Base-by-base conservation (phyloP, 805 yeast genomes). In the Kluyveromyces aestuarii region DNA sequence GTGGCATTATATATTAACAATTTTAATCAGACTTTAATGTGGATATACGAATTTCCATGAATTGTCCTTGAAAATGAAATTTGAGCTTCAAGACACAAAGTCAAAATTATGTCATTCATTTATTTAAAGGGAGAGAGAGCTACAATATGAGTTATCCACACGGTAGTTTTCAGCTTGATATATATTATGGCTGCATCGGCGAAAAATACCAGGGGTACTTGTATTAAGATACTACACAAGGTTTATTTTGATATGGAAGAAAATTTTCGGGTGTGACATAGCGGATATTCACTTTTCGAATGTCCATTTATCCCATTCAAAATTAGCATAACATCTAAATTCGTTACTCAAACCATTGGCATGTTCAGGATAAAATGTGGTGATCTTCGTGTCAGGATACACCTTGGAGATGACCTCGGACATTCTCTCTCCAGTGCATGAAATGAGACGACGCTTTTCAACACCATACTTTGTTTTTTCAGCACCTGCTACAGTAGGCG, bases 351-450 rank as follows among this genome's bases (percentile, higher is more conserved):
- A 72, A 0, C 96, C 95, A 58, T 86, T 85, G 49, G 81, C 82
- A 60, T 89, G 96, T 55, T 82, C 84, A 1, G 96, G 96, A 39
- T 67, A 61, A 62, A 84, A 89, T 36, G 74, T 69, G 0, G 96
- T 89, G 46, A 81, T 72, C 19, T 68, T 58, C 1, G 83, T 73
- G 41, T 75, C 85, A 6, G 88, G 86, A 58, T 87, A 88, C 16
- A 75, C 75, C 44, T 73, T 68, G 35, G 69, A 60, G 36, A 88
- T 78, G n/a, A 84, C 65, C 2, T 75, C 75, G 19, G 72, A 71
- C 90, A 90, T 89, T 63, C 96, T 75, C 68, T 89, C 96, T 37
- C 96, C 96, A 1, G 97, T 89, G 54, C 91, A 84, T 4, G 85
- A 76, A n/a, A 87, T 74, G 36, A 85, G 60, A 55, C 77, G 76